Evolutionary conservation across 345 rosid species (phyloP), one percentile per base, ranked within the genome.

Genomic region (Arabis hirsuta): DNA sequence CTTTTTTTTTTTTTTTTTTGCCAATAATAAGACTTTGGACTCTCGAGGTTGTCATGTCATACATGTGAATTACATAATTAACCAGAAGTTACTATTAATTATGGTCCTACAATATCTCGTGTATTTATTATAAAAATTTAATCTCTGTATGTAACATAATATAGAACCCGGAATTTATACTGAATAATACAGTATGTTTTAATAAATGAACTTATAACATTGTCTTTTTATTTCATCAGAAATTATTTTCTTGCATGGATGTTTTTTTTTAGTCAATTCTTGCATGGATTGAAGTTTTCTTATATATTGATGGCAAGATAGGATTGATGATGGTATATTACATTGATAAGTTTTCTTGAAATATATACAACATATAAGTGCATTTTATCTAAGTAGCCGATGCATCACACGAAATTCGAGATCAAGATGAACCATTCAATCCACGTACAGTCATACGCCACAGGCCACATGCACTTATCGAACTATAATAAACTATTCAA

Each of bases 1-100:
- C 67, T 3, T 3, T 22, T 12, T 53, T 3, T 3, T n/a, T 12
- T 53, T 26, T 14, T 29, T 7, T 48, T 65, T 47, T 12, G 43
- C 32, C 36, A 48, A 38, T 65, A 50, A 34, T 9, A 72, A 55
- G 52, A 66, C 67, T 65, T 74, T 66, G 55, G 73, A 73, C 67
- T 58, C 54, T 66, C 67, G 69, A 75, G 74, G 63, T 55, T 55
- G 63, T 61, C 87, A 83, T 80, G 81, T 62, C 65, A 76, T 20
- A 77, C 87, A 74, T 80, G 89, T 80, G 87, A 83, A 66, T 58
- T 36, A 77, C 78, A 68, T 78, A 65, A 55, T 45, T 66, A 43
- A 59, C 55, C 54, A 39, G 66, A 70, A 65, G 64, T 65, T 65
- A 74, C 43, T 27, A 36, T 56, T 73, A 38, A 26, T 50, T 38